phyloP scores from a whole-genome alignment of 805 yeast genomes.

The Candida coleopterorum region DNA sequence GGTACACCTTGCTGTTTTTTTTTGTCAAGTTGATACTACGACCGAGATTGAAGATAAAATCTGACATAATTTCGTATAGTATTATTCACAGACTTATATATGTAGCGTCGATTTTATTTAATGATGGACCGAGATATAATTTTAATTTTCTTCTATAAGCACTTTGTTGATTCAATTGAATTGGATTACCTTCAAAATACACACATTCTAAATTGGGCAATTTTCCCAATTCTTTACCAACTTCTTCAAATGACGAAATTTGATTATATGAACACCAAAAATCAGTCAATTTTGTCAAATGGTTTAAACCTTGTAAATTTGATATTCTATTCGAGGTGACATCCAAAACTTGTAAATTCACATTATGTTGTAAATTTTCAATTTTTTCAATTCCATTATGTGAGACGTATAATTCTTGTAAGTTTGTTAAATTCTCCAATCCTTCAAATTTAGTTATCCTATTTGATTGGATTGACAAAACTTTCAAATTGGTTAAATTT shows the following conservation, averaged over 20 bases:
- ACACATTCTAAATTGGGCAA: conserved; percentile 75
- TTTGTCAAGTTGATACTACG: too few species aligned
- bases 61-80: too few species aligned
- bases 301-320: conserved; percentile 59
- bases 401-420: conserved; percentile 85
- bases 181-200: conserved; percentile 90
- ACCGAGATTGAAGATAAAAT: too few species aligned
- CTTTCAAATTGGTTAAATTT: conserved; percentile 55
- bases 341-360: conserved; percentile 69
- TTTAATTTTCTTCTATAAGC: conserved; percentile 81
- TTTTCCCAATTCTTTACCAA: conserved; percentile 59
- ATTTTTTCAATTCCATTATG: conserved; percentile 74
- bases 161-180: conserved; percentile 68
- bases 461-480: conserved; percentile 87
- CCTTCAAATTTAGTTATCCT: conserved; percentile 76
- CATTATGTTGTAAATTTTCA: conserved; percentile 72
- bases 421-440: conserved; percentile 59
- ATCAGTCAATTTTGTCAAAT: conserved; percentile 73
- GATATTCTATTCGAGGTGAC: conserved; percentile 70
- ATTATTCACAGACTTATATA: conserved; percentile 33
- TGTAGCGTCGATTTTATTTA: conserved; percentile 89
- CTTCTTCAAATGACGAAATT: conserved; percentile 61
- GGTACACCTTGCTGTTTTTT: too few species aligned
- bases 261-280: conserved; percentile 88
- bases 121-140: conserved; percentile 63